Evolutionary conservation across 345 rosid genomes (phyloP).

Genomic region (Bruguiera gymnorhiza): DNA sequence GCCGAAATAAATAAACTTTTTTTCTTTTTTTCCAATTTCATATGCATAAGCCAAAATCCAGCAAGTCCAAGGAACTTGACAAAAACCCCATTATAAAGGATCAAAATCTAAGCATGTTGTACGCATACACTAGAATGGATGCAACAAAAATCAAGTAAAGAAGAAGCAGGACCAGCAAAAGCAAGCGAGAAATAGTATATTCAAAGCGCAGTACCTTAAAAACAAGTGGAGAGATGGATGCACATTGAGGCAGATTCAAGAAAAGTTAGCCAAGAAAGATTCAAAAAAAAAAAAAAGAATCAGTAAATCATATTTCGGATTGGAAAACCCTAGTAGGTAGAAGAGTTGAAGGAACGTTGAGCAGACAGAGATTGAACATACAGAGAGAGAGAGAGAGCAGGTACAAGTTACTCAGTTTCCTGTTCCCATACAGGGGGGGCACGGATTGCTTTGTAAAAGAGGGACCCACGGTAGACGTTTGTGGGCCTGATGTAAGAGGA

Average conservation of each 20-base stretch:
- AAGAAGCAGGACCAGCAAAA: background rate
- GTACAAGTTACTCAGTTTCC: background rate
- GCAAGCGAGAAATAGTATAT: constrained; percentile 6
- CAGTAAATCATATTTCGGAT: constrained; percentile 16
- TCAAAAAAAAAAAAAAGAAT: background rate
- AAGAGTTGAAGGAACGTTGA: background rate
- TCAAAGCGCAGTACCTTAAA: constrained; percentile 6
- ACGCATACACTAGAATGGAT: too few relatives aligned
- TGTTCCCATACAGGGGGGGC: constrained; percentile 9
- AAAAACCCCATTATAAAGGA: background rate
- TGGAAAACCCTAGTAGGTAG: constrained; percentile 33
- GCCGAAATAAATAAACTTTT: background rate
- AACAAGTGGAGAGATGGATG: background rate
- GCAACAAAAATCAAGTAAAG: background rate
- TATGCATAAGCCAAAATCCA: constrained; percentile 4
- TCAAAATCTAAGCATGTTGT: background rate
- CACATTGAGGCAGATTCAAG: constrained; percentile 1
- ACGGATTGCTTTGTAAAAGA: constrained; percentile 39
- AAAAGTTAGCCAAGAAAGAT: background rate
- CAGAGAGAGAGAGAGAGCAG: background rate
- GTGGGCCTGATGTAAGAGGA: constrained; percentile 27
- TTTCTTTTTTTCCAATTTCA: background rate
- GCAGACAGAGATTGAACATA: background rate
- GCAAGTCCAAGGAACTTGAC: background rate
- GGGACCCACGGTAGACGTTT: constrained; percentile 34